Conservation (phyloP, 1,139 yeast species). For the Arxiozyma slooffiae region DNA sequence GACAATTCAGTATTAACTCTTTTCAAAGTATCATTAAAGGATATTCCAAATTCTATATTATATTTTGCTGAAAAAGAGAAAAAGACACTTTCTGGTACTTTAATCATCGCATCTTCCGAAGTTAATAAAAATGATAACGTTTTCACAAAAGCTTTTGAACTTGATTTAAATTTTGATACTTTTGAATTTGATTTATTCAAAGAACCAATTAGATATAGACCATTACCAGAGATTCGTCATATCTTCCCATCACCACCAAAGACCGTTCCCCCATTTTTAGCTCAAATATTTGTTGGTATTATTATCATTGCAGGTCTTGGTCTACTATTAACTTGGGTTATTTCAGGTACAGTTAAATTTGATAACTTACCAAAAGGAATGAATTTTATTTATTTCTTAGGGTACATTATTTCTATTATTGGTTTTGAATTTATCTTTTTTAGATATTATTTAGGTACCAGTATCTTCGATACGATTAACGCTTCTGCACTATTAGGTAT, state of each 20-base stretch:
- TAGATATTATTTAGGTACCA: constrained; percentile 58
- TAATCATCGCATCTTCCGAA: constrained; percentile 11
- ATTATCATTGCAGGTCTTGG: constrained; percentile 35
- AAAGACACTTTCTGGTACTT: constrained; percentile 11
- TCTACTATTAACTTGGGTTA: constrained; percentile 42
- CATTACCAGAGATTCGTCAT: constrained; percentile 57
- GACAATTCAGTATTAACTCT: constrained; percentile 4
- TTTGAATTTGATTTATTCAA: constrained; percentile 2
- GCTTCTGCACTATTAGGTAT: constrained; percentile 41
- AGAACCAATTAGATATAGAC: constrained; percentile 16
- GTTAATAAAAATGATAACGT: constrained; percentile 4
- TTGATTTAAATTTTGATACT: constrained; percentile 6
- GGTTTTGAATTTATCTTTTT: constrained; percentile 56
- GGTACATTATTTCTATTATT: constrained; percentile 45
- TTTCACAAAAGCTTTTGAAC: constrained; percentile 8
- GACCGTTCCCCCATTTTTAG: constrained; percentile 47
- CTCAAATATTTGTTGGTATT: constrained; percentile 45
- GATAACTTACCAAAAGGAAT: constrained; percentile 28
- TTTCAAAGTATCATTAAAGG: constrained; percentile 9
- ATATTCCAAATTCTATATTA: constrained; percentile 9
- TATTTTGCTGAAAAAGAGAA: constrained; percentile 7
- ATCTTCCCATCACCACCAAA: constrained; percentile 48
- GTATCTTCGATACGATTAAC: constrained; percentile 62
- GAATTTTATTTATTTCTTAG: constrained; percentile 25
- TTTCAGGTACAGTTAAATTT: constrained; percentile 39